Evolutionary conservation across 2,329 filamentous ascomycete genomes (phyloP).

Genomic region (Clonostachys sp.): DNA sequence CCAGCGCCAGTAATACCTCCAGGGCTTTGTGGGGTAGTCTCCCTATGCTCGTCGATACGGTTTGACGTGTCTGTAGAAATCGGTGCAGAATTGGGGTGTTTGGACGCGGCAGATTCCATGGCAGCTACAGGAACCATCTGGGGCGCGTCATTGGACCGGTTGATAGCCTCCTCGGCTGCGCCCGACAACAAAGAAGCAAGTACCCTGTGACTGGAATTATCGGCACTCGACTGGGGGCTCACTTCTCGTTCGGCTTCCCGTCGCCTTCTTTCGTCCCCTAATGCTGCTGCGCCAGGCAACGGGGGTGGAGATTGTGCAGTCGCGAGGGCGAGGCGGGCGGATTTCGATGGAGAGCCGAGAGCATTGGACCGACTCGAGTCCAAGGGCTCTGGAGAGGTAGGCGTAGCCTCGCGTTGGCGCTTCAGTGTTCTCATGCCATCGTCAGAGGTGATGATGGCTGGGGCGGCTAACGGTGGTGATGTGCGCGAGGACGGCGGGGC

Average conservation of each 20-base stretch:
- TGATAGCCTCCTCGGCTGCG: slow-evolving; percentile 42
- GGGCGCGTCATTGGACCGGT: slow-evolving; percentile 50
- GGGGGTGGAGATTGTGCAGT: slow-evolving; percentile 34
- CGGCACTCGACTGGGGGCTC: slow-evolving; percentile 38
- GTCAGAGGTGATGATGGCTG: slow-evolving; percentile 30
- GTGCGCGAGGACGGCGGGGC: slow-evolving; percentile 32
- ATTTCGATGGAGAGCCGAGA: slow-evolving; percentile 47
- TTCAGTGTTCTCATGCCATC: slow-evolving; percentile 34
- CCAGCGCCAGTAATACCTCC: slow-evolving; percentile 34
- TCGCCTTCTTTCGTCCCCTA: slow-evolving; percentile 47
- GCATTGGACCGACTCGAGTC: slow-evolving; percentile 10
- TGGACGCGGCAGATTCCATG: slow-evolving; percentile 31
- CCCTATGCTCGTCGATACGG: slow-evolving; percentile 26
- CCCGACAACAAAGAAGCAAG: slow-evolving; percentile 51
- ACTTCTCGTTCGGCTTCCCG: slow-evolving; percentile 33
- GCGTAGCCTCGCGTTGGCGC: slow-evolving; percentile 42
- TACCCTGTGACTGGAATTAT: slow-evolving; percentile 49
- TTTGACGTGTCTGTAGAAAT: slow-evolving; percentile 22
- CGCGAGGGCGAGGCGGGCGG: slow-evolving; percentile 42
- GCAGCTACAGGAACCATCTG: slow-evolving; percentile 33
- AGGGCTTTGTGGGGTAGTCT: slow-evolving; percentile 38
- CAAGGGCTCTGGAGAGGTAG: slow-evolving; percentile 27
- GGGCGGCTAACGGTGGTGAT: slow-evolving; percentile 16
- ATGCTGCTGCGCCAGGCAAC: slow-evolving; percentile 47
- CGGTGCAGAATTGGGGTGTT: slow-evolving; percentile 23